These are phyloP conservation scores for Claviceps sp. DNA, from an alignment of 2,329 filamentous ascomycete genomes.

Conservation along the genomic window DNA sequence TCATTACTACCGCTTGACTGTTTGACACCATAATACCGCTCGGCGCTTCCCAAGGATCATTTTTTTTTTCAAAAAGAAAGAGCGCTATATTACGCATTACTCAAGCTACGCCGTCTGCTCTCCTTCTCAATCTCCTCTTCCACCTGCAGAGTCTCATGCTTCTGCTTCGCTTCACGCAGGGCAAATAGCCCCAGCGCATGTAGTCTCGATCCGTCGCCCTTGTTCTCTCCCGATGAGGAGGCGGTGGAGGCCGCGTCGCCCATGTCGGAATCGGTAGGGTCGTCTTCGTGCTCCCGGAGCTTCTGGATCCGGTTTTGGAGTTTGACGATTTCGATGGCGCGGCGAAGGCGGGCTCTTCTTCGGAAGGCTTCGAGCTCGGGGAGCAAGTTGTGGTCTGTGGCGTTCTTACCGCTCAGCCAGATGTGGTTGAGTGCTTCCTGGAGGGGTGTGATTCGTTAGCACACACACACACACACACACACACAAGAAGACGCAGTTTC, in stretches of 20 bases:
- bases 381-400: slow-evolving; percentile 90
- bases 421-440: slow-evolving; percentile 66
- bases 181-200: slow-evolving; percentile 8
- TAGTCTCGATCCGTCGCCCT: slow-evolving; percentile 6
- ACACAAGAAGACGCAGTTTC: neutral
- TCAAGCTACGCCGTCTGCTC: slow-evolving; percentile 23
- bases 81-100: neutral
- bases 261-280: slow-evolving; percentile 60
- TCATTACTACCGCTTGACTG: no score
- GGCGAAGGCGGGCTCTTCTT: slow-evolving; percentile 80
- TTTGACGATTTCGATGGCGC: slow-evolving; percentile 93
- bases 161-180: slow-evolving; percentile 39
- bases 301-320: slow-evolving; percentile 89
- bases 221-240: slow-evolving; percentile 32
- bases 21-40: no score
- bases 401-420: slow-evolving; percentile 85
- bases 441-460: neutral
- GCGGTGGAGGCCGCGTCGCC: slow-evolving; percentile 33
- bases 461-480: no score
- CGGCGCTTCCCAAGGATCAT: no score
- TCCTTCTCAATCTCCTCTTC: slow-evolving; percentile 43
- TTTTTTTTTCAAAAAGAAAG: neutral
- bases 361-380: slow-evolving; percentile 84
- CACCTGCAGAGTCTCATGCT: slow-evolving; percentile 62
- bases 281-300: slow-evolving; percentile 86